Conservation (phyloP, 225 moss, liverwort and hornwort genomes). For the Rhytidiadelphus loreus region DNA sequence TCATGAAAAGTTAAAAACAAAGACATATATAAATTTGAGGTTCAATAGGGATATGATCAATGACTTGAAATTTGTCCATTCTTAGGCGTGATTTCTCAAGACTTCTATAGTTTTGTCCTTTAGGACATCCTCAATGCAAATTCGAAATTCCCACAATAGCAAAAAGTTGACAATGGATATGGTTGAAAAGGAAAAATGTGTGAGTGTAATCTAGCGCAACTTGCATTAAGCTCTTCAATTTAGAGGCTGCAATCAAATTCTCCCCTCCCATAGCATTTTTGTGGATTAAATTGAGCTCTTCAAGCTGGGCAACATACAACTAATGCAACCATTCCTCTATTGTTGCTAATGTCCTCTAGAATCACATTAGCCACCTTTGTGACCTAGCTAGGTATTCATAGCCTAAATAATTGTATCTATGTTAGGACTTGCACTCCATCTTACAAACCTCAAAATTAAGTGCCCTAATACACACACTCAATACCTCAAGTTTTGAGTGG, state of each 20-base stretch:
- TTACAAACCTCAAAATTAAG: not conserved
- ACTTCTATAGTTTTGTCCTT: not conserved
- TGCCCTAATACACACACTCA: not conserved
- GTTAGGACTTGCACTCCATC: not conserved
- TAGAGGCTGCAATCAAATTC: fast-evolving
- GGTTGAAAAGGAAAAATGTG: fast-evolving
- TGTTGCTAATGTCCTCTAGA: not conserved
- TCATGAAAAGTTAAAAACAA: not conserved
- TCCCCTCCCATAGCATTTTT: not conserved
- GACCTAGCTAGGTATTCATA: fast-evolving
- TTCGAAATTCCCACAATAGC: fast-evolving
- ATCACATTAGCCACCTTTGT: not conserved
- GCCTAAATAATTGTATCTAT: not conserved
- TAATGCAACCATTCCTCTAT: not conserved
- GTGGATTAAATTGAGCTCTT: not conserved
- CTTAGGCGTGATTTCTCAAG: fast-evolving
- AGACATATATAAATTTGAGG: not conserved
- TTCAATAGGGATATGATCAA: not conserved
- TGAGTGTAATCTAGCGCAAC: not conserved
- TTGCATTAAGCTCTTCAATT: not conserved
- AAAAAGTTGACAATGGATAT: fast-evolving
- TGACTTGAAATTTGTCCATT: not conserved
- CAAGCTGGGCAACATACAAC: not conserved
- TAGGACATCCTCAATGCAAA: not conserved
- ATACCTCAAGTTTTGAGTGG: not conserved